Percentiles rank a stretch among this genome's conserved stretches.
phyloP scores from a whole-genome alignment of 2,329 filamentous ascomycete species.

The Epichloe coenophiala region DNA sequence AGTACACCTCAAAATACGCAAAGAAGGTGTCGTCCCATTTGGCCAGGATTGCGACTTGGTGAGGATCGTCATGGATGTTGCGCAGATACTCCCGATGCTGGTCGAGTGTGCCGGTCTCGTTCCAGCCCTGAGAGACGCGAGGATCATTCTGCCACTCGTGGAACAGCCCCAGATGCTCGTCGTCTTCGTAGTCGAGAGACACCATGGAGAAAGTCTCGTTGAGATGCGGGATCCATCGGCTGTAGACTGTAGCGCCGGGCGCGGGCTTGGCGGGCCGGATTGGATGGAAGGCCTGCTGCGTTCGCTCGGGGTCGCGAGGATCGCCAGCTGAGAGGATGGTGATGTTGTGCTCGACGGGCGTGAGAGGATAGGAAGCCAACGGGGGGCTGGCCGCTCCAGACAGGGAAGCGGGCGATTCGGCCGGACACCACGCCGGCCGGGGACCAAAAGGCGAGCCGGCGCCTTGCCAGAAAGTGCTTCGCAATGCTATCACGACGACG shows the following conservation, averaged over 20 bases:
- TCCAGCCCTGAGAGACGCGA: constrained; percentile 63
- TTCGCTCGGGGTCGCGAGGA: constrained; percentile 25
- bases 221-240: constrained; percentile 60
- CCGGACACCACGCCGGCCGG: constrained; percentile 47
- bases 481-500: constrained; percentile 29
- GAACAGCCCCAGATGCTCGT: constrained; percentile 52
- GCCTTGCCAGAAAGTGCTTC: constrained; percentile 55
- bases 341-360: constrained; percentile 33
- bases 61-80: constrained; percentile 49
- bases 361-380: constrained; percentile 33
- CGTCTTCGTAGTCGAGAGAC: constrained; percentile 49
- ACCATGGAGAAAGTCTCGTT: constrained; percentile 61
- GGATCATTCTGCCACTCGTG: constrained; percentile 71
- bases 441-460: constrained; percentile 54
- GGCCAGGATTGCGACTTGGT: constrained; percentile 53
- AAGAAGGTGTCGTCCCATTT: constrained; percentile 57
- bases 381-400: constrained; percentile 18
- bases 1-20: constrained; percentile 68
- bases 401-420: constrained; percentile 25
- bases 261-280: constrained; percentile 53
- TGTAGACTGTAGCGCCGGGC: constrained; percentile 56
- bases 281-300: constrained; percentile 51
- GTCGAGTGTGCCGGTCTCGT: constrained; percentile 56
- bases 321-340: constrained; percentile 25
- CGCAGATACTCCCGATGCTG: constrained; percentile 40